Evolutionary conservation across 2,329 filamentous ascomycete genomes (phyloP).

Genomic region (Sporothrix humicola): DNA sequence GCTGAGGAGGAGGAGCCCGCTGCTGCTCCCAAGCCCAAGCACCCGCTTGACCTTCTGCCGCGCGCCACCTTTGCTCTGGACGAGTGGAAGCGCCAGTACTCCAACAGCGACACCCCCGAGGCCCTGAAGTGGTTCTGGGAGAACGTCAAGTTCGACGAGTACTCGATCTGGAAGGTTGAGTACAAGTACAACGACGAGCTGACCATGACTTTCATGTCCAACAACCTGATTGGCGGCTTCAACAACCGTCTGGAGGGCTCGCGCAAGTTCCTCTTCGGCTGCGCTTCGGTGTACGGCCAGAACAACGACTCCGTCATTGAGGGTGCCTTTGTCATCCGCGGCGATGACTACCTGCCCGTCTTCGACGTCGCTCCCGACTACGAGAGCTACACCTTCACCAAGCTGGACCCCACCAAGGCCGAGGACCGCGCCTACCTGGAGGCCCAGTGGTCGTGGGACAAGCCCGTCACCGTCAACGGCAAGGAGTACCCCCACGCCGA

Average conservation of each 20-base stretch:
- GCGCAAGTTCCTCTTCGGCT: slow-evolving; percentile 97
- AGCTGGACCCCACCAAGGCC: slow-evolving; percentile 86
- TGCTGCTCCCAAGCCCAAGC: slow-evolving; percentile 84
- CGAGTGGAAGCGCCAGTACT: slow-evolving; percentile 99
- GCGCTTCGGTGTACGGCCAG: slow-evolving; percentile 83
- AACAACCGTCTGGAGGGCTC: slow-evolving; percentile 95
- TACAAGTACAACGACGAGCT: slow-evolving; percentile 99
- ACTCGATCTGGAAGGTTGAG: slow-evolving; percentile 90
- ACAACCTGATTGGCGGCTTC: slow-evolving; percentile 98
- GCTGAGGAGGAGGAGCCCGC: slow-evolving; percentile 57
- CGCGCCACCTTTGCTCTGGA: slow-evolving; percentile 83
- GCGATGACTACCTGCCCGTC: slow-evolving; percentile 81
- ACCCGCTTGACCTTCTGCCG: slow-evolving; percentile 85
- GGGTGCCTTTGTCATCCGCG: slow-evolving; percentile 94
- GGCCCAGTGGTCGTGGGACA: slow-evolving; percentile 91
- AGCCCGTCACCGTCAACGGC: slow-evolving; percentile 76
- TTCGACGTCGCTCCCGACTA: slow-evolving; percentile 97
- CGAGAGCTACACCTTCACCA: slow-evolving; percentile 95
- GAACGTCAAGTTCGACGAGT: slow-evolving; percentile 91
- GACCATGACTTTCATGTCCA: slow-evolving; percentile 97
- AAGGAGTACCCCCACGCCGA: slow-evolving; percentile 89
- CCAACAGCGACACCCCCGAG: slow-evolving; percentile 85
- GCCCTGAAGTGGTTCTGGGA: slow-evolving; percentile 99
- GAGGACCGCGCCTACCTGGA: slow-evolving; percentile 88
- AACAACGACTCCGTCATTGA: slow-evolving; percentile 89